Percentiles rank a stretch among this genome's conserved stretches.
phyloP scores from a whole-genome alignment of 2,329 filamentous ascomycete genomes.

The Pleomassaria siparia region DNA sequence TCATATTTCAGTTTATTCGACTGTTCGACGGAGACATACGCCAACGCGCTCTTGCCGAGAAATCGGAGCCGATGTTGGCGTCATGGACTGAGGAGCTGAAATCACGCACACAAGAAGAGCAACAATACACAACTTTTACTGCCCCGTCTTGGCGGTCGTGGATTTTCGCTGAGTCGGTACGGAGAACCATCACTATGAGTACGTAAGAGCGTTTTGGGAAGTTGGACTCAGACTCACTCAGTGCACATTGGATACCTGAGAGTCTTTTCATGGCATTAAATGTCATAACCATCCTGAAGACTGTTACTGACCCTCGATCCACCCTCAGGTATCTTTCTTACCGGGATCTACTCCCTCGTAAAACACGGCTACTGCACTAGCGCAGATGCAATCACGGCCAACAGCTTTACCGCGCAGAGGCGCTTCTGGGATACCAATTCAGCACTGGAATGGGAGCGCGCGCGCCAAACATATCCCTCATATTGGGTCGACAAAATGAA shows the following conservation, averaged over 20 bases:
- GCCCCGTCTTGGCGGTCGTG: constrained; percentile 28
- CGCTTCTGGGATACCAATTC: constrained; percentile 17
- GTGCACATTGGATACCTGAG: too few relatives aligned
- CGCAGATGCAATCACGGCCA: constrained; percentile 7
- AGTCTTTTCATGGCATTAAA: too few relatives aligned
- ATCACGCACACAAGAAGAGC: constrained; percentile 10
- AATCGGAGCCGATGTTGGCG: constrained; percentile 21
- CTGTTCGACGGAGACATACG: constrained; percentile 28
- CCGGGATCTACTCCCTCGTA: constrained; percentile 32
- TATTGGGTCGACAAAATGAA: constrained; percentile 19
- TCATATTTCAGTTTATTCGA: constrained; percentile 33
- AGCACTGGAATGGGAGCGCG: constrained; percentile 16
- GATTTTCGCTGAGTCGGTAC: constrained; percentile 35
- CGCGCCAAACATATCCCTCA: constrained; percentile 5
- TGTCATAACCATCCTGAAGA: too few relatives aligned
- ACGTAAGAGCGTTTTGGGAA: too few relatives aligned
- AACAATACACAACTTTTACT: constrained; percentile 11
- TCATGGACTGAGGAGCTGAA: constrained; percentile 24
- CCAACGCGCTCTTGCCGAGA: constrained; percentile 22
- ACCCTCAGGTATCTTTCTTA: constrained; percentile 34
- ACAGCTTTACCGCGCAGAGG: constrained; percentile 21
- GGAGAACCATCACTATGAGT: constrained; percentile 36
- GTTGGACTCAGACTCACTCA: too few relatives aligned
- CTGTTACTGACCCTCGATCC: too few relatives aligned
- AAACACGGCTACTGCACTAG: constrained; percentile 16